Conservation (phyloP, 169 alveolate genomes). For the Theileria orientalis region DNA sequence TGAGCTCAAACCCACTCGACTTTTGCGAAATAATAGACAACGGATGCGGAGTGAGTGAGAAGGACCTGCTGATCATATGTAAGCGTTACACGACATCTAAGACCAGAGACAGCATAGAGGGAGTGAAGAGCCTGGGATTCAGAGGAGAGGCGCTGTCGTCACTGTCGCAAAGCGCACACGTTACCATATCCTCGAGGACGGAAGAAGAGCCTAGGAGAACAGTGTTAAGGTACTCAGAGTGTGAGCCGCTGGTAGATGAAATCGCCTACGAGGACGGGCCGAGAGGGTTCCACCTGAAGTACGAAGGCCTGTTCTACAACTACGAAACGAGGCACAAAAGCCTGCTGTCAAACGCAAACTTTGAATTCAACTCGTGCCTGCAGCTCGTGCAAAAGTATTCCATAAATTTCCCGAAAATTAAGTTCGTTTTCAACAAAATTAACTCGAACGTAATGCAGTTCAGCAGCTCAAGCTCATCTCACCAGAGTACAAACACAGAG, state of each 20-base stretch:
- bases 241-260: slow-evolving; percentile 73
- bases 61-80: slow-evolving; percentile 92
- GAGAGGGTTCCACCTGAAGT: slow-evolving; percentile 70
- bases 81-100: slow-evolving; percentile 96
- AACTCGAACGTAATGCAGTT: background rate
- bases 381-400: slow-evolving; percentile 90
- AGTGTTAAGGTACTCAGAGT: slow-evolving; percentile 79
- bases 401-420: slow-evolving; percentile 87
- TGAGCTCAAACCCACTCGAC: slow-evolving; percentile 90
- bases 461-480: slow-evolving; percentile 62
- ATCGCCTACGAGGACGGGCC: slow-evolving; percentile 66
- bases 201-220: slow-evolving; percentile 78
- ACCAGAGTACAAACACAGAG: slow-evolving; percentile 48
- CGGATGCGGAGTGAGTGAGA: slow-evolving; percentile 93
- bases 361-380: slow-evolving; percentile 83
- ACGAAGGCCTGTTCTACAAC: slow-evolving; percentile 72
- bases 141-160: slow-evolving; percentile 99
- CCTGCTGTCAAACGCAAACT: slow-evolving; percentile 62
- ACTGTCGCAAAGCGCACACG: slow-evolving; percentile 88
- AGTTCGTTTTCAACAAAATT: slow-evolving; percentile 76
- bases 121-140: slow-evolving; percentile 94
- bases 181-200: slow-evolving; percentile 87
- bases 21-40: slow-evolving; percentile 90
- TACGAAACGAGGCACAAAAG: slow-evolving; percentile 61
- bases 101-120: slow-evolving; percentile 83